Conservation (phyloP, 2,329 filamentous ascomycete species). For the Monilinia vaccinii-corymbosi region DNA sequence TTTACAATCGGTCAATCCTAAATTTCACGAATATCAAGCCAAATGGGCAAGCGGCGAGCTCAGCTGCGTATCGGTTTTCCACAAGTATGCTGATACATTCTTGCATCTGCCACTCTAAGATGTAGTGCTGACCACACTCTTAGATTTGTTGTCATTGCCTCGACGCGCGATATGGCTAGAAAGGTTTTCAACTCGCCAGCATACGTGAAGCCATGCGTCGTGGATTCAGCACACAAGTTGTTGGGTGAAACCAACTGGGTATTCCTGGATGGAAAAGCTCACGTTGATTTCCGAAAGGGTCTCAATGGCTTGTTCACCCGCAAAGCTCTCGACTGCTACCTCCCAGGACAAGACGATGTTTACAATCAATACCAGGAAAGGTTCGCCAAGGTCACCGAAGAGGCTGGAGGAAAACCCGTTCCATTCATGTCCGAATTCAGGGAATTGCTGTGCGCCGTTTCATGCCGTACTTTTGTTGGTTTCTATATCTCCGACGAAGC, state of each 20-base stretch:
- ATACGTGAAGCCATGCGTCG: constrained; percentile 93
- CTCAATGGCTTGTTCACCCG: constrained; percentile 92
- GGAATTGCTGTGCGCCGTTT: constrained; percentile 89
- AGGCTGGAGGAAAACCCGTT: constrained; percentile 62
- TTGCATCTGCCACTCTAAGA: neutral
- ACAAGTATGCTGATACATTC: constrained; percentile 62
- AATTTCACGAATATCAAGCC: constrained; percentile 80
- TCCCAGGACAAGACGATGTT: constrained; percentile 86
- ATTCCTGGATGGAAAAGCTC: constrained; percentile 87
- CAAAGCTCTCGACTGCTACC: constrained; percentile 75
- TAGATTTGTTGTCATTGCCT: constrained; percentile 95
- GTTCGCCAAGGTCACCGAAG: constrained; percentile 67
- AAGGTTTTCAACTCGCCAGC: constrained; percentile 93
- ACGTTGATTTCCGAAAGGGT: constrained; percentile 96
- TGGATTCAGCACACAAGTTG: constrained; percentile 89
- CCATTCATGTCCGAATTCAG: constrained; percentile 91
- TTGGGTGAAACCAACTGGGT: constrained; percentile 92
- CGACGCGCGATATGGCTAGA: constrained; percentile 86
- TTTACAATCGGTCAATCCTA: constrained; percentile 81
- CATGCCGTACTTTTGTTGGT: constrained; percentile 93
- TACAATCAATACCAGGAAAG: constrained; percentile 79
- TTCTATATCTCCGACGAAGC: constrained; percentile 88
- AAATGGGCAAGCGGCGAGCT: constrained; percentile 90
- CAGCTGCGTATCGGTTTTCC: constrained; percentile 97
- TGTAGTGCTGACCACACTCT: neutral